Percentiles rank a stretch among this genome's conserved stretches.
phyloP scores from a whole-genome alignment of 2,329 filamentous ascomycete genomes.

The Venturia asperata region DNA sequence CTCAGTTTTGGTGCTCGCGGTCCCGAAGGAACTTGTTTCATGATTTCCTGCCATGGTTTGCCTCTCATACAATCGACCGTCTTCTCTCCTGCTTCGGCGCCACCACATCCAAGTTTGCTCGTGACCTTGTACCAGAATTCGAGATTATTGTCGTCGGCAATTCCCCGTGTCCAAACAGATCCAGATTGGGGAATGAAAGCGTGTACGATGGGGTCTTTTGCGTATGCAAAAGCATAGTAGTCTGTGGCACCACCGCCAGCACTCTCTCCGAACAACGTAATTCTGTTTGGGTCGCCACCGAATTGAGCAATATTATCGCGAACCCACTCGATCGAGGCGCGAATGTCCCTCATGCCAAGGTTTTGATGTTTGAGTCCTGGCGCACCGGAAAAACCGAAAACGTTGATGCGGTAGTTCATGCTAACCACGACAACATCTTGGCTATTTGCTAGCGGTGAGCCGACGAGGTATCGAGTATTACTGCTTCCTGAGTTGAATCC shows the following conservation, averaged over 20 bases:
- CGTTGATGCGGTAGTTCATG: slow-evolving; percentile 23
- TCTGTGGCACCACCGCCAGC: slow-evolving; percentile 24
- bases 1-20: not conserved
- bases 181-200: slow-evolving; percentile 22
- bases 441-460: slow-evolving; percentile 26
- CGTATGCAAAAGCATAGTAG: slow-evolving; percentile 21
- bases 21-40: slow-evolving; percentile 12
- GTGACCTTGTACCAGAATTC: slow-evolving; percentile 14
- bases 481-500: slow-evolving; percentile 11
- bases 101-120: slow-evolving; percentile 15
- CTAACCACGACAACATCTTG: slow-evolving; percentile 30
- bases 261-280: slow-evolving; percentile 11
- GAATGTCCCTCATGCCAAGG: slow-evolving; percentile 25
- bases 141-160: slow-evolving; percentile 10
- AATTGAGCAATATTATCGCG: slow-evolving; percentile 23
- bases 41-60: slow-evolving; percentile 19
- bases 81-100: slow-evolving; percentile 13
- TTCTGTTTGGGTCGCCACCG: slow-evolving; percentile 23
- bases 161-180: slow-evolving; percentile 12
- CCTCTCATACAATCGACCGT: slow-evolving; percentile 24
- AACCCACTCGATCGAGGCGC: slow-evolving; percentile 25
- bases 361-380: slow-evolving; percentile 21
- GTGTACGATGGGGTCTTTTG: slow-evolving; percentile 21
- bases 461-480: slow-evolving; percentile 23
- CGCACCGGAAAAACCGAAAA: slow-evolving; percentile 22